Evolutionary conservation across 129 eudicot genomes (phyloP).

Genomic region (Lactuca saligna): DNA sequence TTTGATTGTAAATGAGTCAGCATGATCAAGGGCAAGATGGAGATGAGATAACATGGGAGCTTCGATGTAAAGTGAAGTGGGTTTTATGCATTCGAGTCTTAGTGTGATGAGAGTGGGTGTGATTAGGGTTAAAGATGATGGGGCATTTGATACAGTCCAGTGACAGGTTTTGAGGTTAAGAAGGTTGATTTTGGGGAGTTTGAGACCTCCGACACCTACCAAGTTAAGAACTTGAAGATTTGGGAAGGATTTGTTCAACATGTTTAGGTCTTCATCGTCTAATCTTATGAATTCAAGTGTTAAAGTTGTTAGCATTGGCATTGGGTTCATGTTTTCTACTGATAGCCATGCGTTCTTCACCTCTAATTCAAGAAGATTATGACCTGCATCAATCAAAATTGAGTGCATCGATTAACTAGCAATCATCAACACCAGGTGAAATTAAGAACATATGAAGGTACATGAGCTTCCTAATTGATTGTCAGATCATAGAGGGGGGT

Average conservation of each 20-base stretch:
- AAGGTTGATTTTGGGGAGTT: slow-evolving; percentile 53
- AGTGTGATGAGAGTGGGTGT: slow-evolving; percentile 56
- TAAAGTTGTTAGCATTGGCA: slow-evolving; percentile 57
- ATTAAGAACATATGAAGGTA: too few relatives aligned
- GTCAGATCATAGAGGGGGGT: too few relatives aligned
- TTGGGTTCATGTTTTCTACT: slow-evolving; percentile 50
- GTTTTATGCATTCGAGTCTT: slow-evolving; percentile 54
- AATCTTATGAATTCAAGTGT: slow-evolving; percentile 67
- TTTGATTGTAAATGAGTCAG: slow-evolving; percentile 31
- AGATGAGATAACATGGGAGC: slow-evolving; percentile 54
- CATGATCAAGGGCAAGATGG: slow-evolving; percentile 49
- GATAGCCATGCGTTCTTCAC: slow-evolving; percentile 73
- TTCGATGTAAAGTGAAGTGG: slow-evolving; percentile 43
- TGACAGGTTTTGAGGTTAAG: slow-evolving; percentile 46
- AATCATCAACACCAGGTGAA: too few relatives aligned
- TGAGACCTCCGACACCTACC: slow-evolving; percentile 71
- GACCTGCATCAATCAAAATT: slow-evolving; percentile 50
- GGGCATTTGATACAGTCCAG: slow-evolving; percentile 68
- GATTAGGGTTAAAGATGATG: slow-evolving; percentile 43
- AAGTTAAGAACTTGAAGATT: slow-evolving; percentile 59
- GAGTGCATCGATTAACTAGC: background rate
- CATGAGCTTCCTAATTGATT: too few relatives aligned
- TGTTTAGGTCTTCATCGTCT: slow-evolving; percentile 62
- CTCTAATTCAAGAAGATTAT: slow-evolving; percentile 48
- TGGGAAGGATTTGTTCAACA: slow-evolving; percentile 56